Conservation (phyloP, 495 filamentous ascomycete species). For the Penicillium atrosanguineum region DNA sequence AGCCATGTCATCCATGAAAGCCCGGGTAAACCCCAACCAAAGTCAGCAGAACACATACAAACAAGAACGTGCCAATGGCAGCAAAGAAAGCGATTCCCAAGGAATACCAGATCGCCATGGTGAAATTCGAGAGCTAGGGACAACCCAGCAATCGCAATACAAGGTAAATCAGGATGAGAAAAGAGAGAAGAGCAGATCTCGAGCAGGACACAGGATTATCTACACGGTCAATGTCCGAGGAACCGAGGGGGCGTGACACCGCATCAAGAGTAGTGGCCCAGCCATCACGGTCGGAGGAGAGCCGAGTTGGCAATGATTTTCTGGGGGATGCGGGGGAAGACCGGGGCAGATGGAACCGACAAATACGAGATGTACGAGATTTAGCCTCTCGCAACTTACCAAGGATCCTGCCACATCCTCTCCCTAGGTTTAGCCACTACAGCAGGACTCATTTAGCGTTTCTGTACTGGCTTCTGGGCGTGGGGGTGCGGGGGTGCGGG, state of each 20-base stretch:
- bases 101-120: constrained; percentile 42
- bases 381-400: background rate
- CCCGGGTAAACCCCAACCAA: background rate
- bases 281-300: constrained; percentile 27
- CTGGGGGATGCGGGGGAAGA: constrained; percentile 17
- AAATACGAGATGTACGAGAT: constrained; percentile 3
- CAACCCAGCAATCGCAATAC: background rate
- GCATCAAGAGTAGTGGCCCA: background rate
- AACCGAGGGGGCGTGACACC: constrained; percentile 18
- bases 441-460: background rate
- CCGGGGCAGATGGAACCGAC: background rate
- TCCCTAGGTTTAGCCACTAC: background rate
- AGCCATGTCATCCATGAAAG: too few relatives aligned
- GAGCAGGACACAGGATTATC: background rate
- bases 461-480: background rate
- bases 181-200: background rate
- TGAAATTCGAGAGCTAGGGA: constrained; percentile 11
- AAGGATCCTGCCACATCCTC: background rate
- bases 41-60: constrained; percentile 34
- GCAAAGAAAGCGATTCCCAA: constrained; percentile 53
- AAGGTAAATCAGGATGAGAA: background rate
- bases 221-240: constrained; percentile 22
- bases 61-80: constrained; percentile 57
- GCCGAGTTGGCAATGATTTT: constrained; percentile 25
- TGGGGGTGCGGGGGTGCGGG: constrained; percentile 17